Evolutionary conservation across 768 basidiomycete species (phyloP).

Genomic region (Collybiopsis luxurians): DNA sequence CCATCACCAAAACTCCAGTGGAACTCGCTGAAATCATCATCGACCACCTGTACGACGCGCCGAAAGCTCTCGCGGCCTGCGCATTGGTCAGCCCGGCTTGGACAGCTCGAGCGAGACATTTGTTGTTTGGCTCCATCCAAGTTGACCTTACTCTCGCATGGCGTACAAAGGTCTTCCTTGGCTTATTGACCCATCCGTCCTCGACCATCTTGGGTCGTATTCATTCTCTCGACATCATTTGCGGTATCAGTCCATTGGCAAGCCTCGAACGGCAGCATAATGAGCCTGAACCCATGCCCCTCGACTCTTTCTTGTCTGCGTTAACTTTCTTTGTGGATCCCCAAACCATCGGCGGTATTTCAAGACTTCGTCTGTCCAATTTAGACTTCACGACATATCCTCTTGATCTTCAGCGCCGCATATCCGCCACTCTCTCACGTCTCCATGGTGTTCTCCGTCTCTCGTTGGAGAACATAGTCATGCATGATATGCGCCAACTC

Average conservation of each 20-base stretch:
- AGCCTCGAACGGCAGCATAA: neutral
- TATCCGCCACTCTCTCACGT: neutral
- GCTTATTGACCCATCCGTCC: neutral
- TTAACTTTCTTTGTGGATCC: neutral
- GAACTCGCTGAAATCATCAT: neutral
- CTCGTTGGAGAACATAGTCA: neutral
- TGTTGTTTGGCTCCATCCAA: neutral
- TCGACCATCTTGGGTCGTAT: neutral
- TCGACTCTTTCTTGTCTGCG: neutral
- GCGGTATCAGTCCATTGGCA: neutral
- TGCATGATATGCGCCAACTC: slow-evolving; percentile 1
- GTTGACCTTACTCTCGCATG: neutral
- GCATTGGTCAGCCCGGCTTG: neutral
- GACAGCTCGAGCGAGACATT: slow-evolving; percentile 1
- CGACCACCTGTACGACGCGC: neutral
- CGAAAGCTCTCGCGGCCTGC: neutral
- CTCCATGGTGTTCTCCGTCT: neutral
- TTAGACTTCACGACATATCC: neutral
- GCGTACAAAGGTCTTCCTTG: neutral
- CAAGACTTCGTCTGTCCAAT: neutral
- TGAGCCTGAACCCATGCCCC: neutral
- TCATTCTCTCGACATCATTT: neutral
- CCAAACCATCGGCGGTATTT: neutral
- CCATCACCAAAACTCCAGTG: neutral
- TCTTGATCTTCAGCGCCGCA: neutral